Base-by-base conservation (phyloP, 2,329 filamentous ascomycete species). In the Seiridium unicorne region DNA sequence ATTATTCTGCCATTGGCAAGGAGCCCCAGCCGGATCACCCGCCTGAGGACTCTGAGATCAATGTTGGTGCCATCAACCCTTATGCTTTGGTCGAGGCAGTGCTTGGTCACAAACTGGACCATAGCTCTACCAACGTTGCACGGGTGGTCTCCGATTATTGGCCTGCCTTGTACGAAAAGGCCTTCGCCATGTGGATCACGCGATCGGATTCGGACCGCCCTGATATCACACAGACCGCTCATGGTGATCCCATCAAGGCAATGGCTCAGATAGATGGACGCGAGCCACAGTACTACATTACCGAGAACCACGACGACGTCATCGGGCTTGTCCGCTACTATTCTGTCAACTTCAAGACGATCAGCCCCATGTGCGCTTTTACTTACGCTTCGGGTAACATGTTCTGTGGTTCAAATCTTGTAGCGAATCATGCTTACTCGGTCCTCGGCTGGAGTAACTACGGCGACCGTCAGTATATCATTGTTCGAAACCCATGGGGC, bases 121-220 rank as follows among this genome's bases (percentile, higher is more conserved):
- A 70, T 13, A 62, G 66, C 51, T 75, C 75, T 32, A 65, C 72
- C 13, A 67, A 66, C 26, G 67, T 72, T 0, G 68, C 72, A 31
- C 65, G 67, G 10, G 70, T 80, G 58, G 64, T 81, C 36, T 71
- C 75, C 53, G 76, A 78, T 63, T 71, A 78, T 60, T 80, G 77
- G 77, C 77, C 77, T 1, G 69, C 74, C 35, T 69, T 80, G 51
- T 80, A 80, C 68, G 77, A 80, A 70, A 80, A 80, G 73, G 78
- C 77, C 9, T 80, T 79, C 59, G 70, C 77, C 65, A 77, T 77
- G 68, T 80, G 78, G 78, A 70, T 78, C 62, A 72, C 68, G 7
- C 63, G 63, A 26, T 61, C 61, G 62, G 64, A 65, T 49, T 65
- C 66, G 0, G 67, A 75, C 62, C 73, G 71, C 59, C 73, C 77